Evolutionary conservation across 331 rosid genomes (phyloP), one percentile per base, ranked within the genome.

Genomic region (Quercus tomentella): DNA sequence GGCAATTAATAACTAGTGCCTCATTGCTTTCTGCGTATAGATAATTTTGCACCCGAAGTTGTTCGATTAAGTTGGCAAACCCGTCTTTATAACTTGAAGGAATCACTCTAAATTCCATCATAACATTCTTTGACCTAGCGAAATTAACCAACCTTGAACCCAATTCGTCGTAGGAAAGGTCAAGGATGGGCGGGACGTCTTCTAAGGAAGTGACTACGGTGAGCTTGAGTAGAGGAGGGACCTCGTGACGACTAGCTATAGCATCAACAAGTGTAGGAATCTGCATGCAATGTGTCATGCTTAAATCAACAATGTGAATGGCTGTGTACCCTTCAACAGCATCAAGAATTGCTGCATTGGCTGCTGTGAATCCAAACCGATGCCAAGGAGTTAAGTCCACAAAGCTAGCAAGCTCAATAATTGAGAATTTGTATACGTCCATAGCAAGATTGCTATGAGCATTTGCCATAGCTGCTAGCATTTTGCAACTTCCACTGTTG

Each of bases 361-460:
- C 98, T 0, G 97, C 93, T 0, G 99, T 84, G 89, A 89, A 95
- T 10, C 99, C 99, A 54, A 95, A 95, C 6, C 98, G 84, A 57
- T 93, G 96, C 97, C 98, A 95, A 0, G 99, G 99, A 4, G 98
- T 95, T 18, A 95, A 65, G 90, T 93, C 98, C 20, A 95, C 89
- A 72, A 91, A 95, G 82, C 88, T 85, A 6, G 99, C 99, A 10
- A 95, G 88, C 71, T 95, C 98, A 31, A 95, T 85, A 76, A 88
- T 83, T 2, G 94, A 91, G 94, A 95, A 93, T 20, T 70, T 82
- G 74, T 95, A 94, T 1, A 91, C 84, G 61, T 86, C 78, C 1
- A 80, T 31, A 12, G 84, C 56, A 11, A 74, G 77, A 57, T 77
- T 79, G 86, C 31, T 67, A 6, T 56, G 74, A 8, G 88, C 67